phyloP scores from a whole-genome alignment of 2,329 filamentous ascomycete genomes.

The Aspergillus ustus region DNA sequence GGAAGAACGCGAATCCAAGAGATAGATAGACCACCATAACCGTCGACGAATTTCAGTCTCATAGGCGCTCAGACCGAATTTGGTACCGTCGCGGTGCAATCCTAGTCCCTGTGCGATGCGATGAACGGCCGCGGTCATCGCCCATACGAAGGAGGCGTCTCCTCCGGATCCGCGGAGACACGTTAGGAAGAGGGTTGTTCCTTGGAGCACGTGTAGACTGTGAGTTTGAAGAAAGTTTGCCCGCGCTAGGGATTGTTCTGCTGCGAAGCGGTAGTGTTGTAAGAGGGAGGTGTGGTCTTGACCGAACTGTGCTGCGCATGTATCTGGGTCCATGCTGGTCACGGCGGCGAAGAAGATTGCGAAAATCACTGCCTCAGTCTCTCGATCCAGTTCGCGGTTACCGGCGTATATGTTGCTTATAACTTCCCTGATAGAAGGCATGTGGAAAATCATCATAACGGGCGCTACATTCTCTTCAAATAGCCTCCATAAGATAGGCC shows the following conservation, averaged over 20 bases:
- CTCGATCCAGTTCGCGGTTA: constrained; percentile 53
- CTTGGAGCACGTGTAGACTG: constrained; percentile 66
- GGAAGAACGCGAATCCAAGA: constrained; percentile 52
- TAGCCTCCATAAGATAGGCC: constrained; percentile 59
- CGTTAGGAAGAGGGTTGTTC: constrained; percentile 65
- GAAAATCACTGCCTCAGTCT: constrained; percentile 62
- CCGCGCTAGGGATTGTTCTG: constrained; percentile 66
- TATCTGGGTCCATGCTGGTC: constrained; percentile 44
- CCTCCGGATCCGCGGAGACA: constrained; percentile 47
- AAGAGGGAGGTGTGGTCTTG: constrained; percentile 57
- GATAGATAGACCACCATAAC: constrained; percentile 55
- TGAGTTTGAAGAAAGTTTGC: constrained; percentile 67
- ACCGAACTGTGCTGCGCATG: constrained; percentile 51
- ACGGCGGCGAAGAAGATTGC: constrained; percentile 65
- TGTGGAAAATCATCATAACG: constrained; percentile 63
- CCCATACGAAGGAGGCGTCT: constrained; percentile 48
- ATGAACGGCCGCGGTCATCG: constrained; percentile 47
- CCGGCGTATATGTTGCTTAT: constrained; percentile 56
- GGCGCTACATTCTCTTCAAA: constrained; percentile 67
- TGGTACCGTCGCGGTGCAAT: constrained; percentile 56
- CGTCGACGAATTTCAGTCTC: constrained; percentile 58
- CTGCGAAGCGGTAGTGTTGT: constrained; percentile 63
- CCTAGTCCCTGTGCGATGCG: constrained; percentile 52
- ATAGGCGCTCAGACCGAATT: constrained; percentile 52
- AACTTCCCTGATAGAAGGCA: constrained; percentile 56